Conservation (phyloP, 1,284 basidiomycete genomes). For the Cryptococcus deneoformans region DNA sequence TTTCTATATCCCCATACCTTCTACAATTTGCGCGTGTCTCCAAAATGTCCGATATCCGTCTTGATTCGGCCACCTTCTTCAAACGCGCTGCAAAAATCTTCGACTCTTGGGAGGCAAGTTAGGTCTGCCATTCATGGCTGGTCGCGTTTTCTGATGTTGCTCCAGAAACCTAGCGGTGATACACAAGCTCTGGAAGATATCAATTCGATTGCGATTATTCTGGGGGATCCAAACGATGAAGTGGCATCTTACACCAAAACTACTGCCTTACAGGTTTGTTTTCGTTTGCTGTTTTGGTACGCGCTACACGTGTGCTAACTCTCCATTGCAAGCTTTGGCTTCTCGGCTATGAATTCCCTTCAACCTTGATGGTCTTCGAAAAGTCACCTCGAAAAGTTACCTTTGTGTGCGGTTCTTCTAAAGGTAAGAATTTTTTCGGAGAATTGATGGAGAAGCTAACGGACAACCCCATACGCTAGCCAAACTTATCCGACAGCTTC, state of each 20-base stretch:
- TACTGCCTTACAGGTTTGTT: conserved; percentile 79
- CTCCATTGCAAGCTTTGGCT: conserved; percentile 72
- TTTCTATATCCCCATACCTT: too few relatives aligned
- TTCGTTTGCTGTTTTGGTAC: background rate
- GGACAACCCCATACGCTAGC: conserved; percentile 20
- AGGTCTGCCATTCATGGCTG: background rate
- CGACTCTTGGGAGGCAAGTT: conserved; percentile 69
- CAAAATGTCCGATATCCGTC: conserved; percentile 53
- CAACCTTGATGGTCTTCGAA: conserved; percentile 81
- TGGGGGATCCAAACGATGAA: conserved; percentile 74
- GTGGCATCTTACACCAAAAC: conserved; percentile 81
- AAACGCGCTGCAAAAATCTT: conserved; percentile 66
- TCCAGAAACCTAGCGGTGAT: conserved; percentile 70
- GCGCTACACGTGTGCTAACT: background rate
- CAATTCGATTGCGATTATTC: conserved; percentile 69
- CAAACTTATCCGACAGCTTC: conserved; percentile 45
- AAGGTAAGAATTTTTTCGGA: conserved; percentile 58
- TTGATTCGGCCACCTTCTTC: conserved; percentile 59
- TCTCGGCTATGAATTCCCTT: conserved; percentile 95
- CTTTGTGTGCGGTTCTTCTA: conserved; percentile 83
- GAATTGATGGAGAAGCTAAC: background rate
- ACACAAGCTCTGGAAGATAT: conserved; percentile 49
- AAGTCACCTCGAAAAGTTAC: conserved; percentile 57
- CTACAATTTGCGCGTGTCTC: background rate
- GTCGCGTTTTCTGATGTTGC: conserved; percentile 45